Percentiles rank a stretch among this genome's conserved stretches.
Conservation (phyloP, 352 stramenopile genomes). For the Globisporangium ultimum region DNA sequence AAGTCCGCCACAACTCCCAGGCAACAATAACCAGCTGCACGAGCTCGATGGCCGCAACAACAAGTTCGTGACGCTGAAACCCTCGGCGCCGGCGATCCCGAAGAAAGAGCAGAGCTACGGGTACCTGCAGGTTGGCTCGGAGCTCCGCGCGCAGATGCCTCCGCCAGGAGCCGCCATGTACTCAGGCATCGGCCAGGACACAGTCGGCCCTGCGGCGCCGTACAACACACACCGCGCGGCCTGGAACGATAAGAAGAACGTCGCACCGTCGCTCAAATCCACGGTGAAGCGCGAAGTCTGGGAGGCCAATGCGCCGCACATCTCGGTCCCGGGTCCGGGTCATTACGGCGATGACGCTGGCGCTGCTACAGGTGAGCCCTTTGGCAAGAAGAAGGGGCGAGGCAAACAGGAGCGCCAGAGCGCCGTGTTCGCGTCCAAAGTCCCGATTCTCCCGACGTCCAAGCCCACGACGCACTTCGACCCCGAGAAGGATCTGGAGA, state of each 20-base stretch:
- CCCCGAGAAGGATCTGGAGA: slow-evolving; percentile 58
- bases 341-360: slow-evolving; percentile 37
- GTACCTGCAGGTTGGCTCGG: slow-evolving; percentile 42
- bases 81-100: slow-evolving; percentile 62
- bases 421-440: slow-evolving; percentile 74
- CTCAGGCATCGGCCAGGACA: slow-evolving; percentile 68
- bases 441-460: slow-evolving; percentile 50
- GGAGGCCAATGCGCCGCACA: slow-evolving; percentile 52
- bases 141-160: slow-evolving; percentile 40
- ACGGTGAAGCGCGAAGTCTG: slow-evolving; percentile 75
- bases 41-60: slow-evolving; percentile 9
- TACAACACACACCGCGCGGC: slow-evolving; percentile 54
- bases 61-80: slow-evolving; percentile 46
- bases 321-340: slow-evolving; percentile 51
- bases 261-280: slow-evolving; percentile 56
- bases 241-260: slow-evolving; percentile 70
- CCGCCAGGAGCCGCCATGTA: slow-evolving; percentile 36
- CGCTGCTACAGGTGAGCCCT: neutral
- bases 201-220: slow-evolving; percentile 52
- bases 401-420: slow-evolving; percentile 31
- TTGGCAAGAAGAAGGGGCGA: slow-evolving; percentile 1
- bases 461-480: slow-evolving; percentile 48
- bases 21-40: slow-evolving; percentile 16
- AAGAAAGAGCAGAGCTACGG: slow-evolving; percentile 74
- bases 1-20: slow-evolving; percentile 24